Evolutionary conservation across 176 grass and related monocot species (phyloP), one percentile per base, ranked within the genome.

Genomic region (Paspalum notatum): DNA sequence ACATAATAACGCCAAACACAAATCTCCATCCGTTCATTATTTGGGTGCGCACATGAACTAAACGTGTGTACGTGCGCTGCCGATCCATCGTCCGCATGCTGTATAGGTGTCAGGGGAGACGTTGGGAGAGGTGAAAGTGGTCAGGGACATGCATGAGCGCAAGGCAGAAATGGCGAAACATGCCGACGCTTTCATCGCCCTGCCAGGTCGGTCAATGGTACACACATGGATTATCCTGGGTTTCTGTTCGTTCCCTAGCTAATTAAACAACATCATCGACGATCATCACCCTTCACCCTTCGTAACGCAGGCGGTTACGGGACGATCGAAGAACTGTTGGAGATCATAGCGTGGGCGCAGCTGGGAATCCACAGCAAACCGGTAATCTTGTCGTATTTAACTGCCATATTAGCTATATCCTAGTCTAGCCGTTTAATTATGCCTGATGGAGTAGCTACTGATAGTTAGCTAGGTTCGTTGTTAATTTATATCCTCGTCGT

Each of bases 271-370:
- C 24, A 62, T 0, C 44, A n/a, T n/a, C n/a, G n/a, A n/a, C n/a
- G 32, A 32, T 32, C 32, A 32, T 32, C 32, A 32, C 1, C 32
- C 32, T 32, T n/a, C n/a, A n/a, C n/a, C n/a, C n/a, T n/a, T n/a
- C n/a, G n/a, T n/a, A n/a, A n/a, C n/a, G 75, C 77, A 98, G 95
- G 95, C 71, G 95, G 95, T 60, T 98, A 94, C 74, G 95, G 95
- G 71, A 98, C 95, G 22, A 93, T 98, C 71, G 95, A 98, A 78
- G 95, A 98, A 68, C 85, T 98, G 77, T 49, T 98, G 81, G 95
- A 98, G 88, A 93, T 94, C 78, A 98, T 94, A 85, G 88, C 95
- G 37, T 93, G 92, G 90, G 86, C 92, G 44, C 95, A 98, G 87
- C 82, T 98, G 71, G 90, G 95, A 68, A 98, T 98, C 88, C 95